Base-by-base conservation (phyloP, 2,329 filamentous ascomycete species). In the Aspergillus intermedius region DNA sequence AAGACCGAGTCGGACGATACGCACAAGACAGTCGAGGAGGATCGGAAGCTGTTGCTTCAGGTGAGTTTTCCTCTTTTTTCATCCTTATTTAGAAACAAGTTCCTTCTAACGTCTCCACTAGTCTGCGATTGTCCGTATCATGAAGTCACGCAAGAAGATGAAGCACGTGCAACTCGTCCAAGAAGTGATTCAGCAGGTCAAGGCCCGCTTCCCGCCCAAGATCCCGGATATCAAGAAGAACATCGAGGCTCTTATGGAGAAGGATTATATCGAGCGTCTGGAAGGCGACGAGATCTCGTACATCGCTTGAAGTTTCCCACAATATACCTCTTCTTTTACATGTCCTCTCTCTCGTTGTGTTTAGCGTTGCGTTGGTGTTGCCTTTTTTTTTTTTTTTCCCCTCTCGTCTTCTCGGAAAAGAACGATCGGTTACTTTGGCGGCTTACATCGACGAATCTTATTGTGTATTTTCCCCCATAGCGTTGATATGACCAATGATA, bases 131-230 rank as follows among this genome's bases (percentile, higher is more conserved):
- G 93, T 98, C 49, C 88, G 93, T 64, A 96, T 98, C 75, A 98
- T 98, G 93, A 98, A 98, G 77, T 94, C 91, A 3, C 86, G 93
- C 52, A 97, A 98, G 83, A 88, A 86, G 75, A 94, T 97, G 88
- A 97, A 96, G 81, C 91, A 98, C 73, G 84, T 86, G 53, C 87
- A 93, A 65, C 84, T 98, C 10, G 90, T 98, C 47, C 86, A 88
- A 64, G 93, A 98, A 73, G 94, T 91, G 21, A 97, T 98, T 68
- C 86, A 85, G 64, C 93, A 97, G 71, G 96, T 98, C 69, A 88
- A 87, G 67, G 84, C 83, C 39, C 88, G 93, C 37, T 98, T 98
- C 71, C 84, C 90, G 49, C 93, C 93, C 37, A 95, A 95, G 74
- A 81, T 98, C 25, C 78, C 82, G 13, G 93, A 98, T 60, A 98